These are phyloP conservation scores for Rhizopus sp. DNA, from an alignment of 371 early-diverging fungal genomes.

Conservation along the genomic window DNA sequence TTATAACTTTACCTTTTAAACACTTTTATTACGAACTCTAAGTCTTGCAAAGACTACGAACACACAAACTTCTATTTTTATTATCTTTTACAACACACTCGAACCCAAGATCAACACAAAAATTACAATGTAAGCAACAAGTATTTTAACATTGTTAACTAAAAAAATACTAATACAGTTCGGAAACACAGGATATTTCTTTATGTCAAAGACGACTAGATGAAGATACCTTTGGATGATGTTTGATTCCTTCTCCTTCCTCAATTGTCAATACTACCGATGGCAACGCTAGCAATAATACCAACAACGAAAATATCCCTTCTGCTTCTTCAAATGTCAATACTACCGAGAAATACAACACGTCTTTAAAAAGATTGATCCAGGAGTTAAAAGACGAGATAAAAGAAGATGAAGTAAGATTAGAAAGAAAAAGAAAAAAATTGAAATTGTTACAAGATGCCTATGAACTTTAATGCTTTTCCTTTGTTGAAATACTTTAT, in stretches of 20 bases:
- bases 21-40: too few species aligned
- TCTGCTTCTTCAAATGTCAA: slow-evolving; percentile 7
- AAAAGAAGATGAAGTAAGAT: slow-evolving; percentile 4
- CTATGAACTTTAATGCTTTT: slow-evolving; percentile 1
- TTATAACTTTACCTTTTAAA: too few species aligned
- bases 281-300: slow-evolving; percentile 4
- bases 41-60: too few species aligned
- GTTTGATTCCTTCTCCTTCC: slow-evolving; percentile 9
- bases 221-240: slow-evolving; percentile 8
- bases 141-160: slow-evolving; percentile 10
- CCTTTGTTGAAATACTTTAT: slow-evolving; percentile 12
- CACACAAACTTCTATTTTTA: too few species aligned
- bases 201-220: slow-evolving; percentile 6
- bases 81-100: too few species aligned
- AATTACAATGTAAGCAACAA: slow-evolving; percentile 6
- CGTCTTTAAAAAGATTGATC: slow-evolving; percentile 12
- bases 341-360: slow-evolving; percentile 10
- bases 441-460: slow-evolving; percentile 15
- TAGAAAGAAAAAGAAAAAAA: slow-evolving; percentile 4
- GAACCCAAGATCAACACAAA: too few species aligned
- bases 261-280: slow-evolving; percentile 4
- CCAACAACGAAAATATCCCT: slow-evolving; percentile 9
- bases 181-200: slow-evolving; percentile 12
- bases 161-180: slow-evolving; percentile 13
- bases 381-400: neutral